A percentile compares a stretch with the other conserved stretches of the same genome.
These are phyloP conservation scores for Mucor ambiguus DNA, from an alignment of 371 early-diverging fungal species.

Conservation along the genomic window DNA sequence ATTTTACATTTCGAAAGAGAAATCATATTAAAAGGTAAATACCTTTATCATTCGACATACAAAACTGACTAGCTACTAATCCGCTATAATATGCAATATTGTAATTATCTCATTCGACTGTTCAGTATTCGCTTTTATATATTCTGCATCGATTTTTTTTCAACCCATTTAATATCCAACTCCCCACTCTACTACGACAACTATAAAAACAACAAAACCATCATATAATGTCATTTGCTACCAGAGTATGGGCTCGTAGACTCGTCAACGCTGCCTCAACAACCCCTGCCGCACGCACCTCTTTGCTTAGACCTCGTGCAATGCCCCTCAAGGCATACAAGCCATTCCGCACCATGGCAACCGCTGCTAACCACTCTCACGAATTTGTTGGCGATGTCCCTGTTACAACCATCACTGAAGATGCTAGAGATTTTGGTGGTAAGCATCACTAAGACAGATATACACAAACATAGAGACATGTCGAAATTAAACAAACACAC, in stretches of 20 bases:
- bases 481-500: not conserved
- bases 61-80: not conserved
- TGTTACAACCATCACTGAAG: constrained; percentile 49
- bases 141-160: not conserved
- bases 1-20: not conserved
- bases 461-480: not conserved
- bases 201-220: not conserved
- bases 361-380: constrained; percentile 27
- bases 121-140: not conserved
- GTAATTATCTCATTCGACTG: not conserved
- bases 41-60: not conserved
- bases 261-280: constrained; percentile 37
- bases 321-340: constrained; percentile 26
- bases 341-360: constrained; percentile 48
- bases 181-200: constrained; percentile 21
- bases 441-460: constrained; percentile 15
- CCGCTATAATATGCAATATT: not conserved
- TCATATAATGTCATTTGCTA: constrained; percentile 46
- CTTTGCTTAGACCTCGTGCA: constrained; percentile 19
- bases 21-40: not conserved
- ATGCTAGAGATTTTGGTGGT: constrained; percentile 40
- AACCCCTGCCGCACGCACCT: constrained; percentile 27
- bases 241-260: constrained; percentile 52
- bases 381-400: constrained; percentile 24
- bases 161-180: constrained; percentile 6